Evolutionary conservation across 495 filamentous ascomycete species (phyloP), one percentile per base, ranked within the genome.

Genomic region (Talaromyces trachyspermus): DNA sequence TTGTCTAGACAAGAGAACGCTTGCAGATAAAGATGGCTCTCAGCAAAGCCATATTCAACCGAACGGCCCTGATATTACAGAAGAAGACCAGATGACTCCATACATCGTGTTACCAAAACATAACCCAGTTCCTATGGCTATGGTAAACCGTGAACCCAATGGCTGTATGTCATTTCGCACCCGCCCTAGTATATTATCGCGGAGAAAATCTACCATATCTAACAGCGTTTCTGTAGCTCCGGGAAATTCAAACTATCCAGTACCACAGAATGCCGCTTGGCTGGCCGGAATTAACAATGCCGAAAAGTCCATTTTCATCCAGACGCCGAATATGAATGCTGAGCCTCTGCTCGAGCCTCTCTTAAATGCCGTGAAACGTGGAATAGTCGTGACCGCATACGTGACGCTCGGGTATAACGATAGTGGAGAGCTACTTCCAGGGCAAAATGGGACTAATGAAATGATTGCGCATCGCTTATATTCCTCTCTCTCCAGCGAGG

Each of bases 351-450:
- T 85, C 1, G 75, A 81, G 1, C 78, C 80, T 3, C 64, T 89
- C 18, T 48, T 72, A 1, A 72, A 74, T 15, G 84, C 85, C 1
- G 74, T 79, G n/a, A 71, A 78, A 42, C 71, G 84, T 12, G 84
- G 84, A 11, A 65, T 88, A 2, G 63, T 76, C 9, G 79, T 89
- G 2, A 77, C 75, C 2, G 81, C 74, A 55, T 88, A 86, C 48
- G 63, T 89, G 17, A 86, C 82, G 44, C 72, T 89, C 1, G 83
- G 86, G 1, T 90, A 90, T 59, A 89, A 89, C 52, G 85, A 90
- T 50, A 68, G 79, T 6, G 85, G 85, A 44, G 83, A 89, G 54
- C 67, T 89, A 10, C 75, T 90, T 1, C 86, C 85, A 1, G 70
- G 73, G 49, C 86, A 90, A 62, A 81, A 81, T 38, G 86, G 86